Evolutionary conservation across 306 rosid genomes (phyloP).

Genomic region (Vigna radiata): DNA sequence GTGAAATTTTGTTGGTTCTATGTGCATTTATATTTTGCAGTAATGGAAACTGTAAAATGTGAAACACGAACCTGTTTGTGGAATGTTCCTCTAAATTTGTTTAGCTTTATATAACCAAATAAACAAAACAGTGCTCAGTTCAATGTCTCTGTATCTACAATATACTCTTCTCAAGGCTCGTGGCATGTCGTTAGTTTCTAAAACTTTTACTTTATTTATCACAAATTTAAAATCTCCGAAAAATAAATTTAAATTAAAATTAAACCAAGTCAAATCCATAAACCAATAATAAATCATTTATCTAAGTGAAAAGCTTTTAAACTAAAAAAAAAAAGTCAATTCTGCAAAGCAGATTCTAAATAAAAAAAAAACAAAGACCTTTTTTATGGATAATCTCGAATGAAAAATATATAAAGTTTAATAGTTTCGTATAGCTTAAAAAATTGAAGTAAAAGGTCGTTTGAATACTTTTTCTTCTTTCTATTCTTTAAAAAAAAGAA

Average conservation of each 20-base stretch:
- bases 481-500: no score
- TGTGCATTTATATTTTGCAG: background rate
- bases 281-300: no score
- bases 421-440: no score
- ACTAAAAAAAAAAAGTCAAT: background rate
- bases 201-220: background rate
- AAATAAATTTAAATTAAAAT: background rate
- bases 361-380: background rate
- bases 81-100: conserved; percentile 37
- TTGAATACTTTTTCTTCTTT: no score
- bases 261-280: background rate
- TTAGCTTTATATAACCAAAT: conserved; percentile 46
- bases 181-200: conserved; percentile 20
- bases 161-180: conserved; percentile 15
- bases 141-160: conserved; percentile 18
- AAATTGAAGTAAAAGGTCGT: no score
- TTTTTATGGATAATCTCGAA: no score
- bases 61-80: conserved; percentile 35
- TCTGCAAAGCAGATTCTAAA: background rate
- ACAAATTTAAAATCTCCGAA: background rate
- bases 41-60: conserved; percentile 28
- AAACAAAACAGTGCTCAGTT: conserved; percentile 42
- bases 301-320: background rate
- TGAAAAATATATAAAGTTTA: no score
- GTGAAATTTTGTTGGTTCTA: background rate